These are phyloP conservation scores for Xylariaceae sp. DNA, from an alignment of 2,329 filamentous ascomycete genomes.

Conservation along the genomic window DNA sequence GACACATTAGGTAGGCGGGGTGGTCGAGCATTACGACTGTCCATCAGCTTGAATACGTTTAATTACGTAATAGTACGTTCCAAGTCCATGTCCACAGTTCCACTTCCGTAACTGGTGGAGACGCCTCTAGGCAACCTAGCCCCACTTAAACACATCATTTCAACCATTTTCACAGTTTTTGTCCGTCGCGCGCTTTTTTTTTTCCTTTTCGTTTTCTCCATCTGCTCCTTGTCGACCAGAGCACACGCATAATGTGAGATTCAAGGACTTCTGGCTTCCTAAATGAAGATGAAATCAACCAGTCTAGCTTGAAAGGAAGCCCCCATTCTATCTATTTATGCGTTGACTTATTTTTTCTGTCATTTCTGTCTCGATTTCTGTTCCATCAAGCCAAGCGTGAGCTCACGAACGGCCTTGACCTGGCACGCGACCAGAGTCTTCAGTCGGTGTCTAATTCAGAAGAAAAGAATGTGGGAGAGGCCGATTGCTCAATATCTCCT, in stretches of 20 bases:
- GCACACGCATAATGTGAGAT: neutral
- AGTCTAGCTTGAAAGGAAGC: neutral
- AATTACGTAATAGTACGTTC: neutral
- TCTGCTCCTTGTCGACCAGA: neutral
- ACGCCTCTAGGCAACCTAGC: neutral
- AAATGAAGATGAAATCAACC: neutral
- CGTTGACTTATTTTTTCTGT: neutral
- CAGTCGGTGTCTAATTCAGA: neutral
- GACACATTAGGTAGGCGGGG: neutral
- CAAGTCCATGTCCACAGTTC: too few relatives aligned
- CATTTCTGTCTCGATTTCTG: neutral
- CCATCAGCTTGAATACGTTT: neutral
- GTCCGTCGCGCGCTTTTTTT: neutral
- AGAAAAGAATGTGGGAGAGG: neutral
- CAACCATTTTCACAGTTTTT: neutral
- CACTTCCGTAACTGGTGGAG: too few relatives aligned
- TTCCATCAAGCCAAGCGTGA: neutral
- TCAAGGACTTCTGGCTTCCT: neutral
- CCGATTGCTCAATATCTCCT: neutral
- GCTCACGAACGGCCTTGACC: neutral
- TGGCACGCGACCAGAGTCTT: neutral
- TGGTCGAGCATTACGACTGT: neutral
- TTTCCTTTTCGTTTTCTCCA: neutral
- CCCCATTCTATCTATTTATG: neutral
- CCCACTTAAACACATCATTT: neutral